These are phyloP conservation scores for Penicillium palitans DNA, from an alignment of 2,329 filamentous ascomycete species.

Conservation along the genomic window DNA sequence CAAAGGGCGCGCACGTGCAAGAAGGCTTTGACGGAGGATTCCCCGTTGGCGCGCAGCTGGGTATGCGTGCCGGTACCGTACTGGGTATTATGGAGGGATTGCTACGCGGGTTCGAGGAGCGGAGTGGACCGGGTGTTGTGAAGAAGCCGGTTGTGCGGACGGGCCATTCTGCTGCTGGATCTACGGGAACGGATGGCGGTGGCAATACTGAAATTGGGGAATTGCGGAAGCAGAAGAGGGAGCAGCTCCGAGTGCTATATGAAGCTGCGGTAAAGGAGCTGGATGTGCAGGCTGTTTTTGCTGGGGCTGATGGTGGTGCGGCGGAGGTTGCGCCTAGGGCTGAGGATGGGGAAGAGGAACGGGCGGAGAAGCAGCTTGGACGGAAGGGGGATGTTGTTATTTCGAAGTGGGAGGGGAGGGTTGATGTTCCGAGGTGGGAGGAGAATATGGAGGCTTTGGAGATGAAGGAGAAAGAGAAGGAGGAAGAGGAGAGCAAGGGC, in stretches of 20 bases:
- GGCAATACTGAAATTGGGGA: background rate
- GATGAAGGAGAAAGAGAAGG: constrained; percentile 26
- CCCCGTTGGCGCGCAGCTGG: constrained; percentile 76
- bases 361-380: constrained; percentile 31
- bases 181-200: background rate
- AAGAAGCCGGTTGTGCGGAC: constrained; percentile 28
- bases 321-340: constrained; percentile 6
- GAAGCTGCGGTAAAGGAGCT: constrained; percentile 59
- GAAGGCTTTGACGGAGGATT: constrained; percentile 91
- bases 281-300: constrained; percentile 63
- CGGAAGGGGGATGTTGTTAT: constrained; percentile 34
- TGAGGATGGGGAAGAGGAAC: constrained; percentile 18
- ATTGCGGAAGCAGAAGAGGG: constrained; percentile 41
- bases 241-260: constrained; percentile 36
- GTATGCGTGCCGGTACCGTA: constrained; percentile 70
- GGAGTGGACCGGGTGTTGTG: constrained; percentile 26
- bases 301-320: constrained; percentile 38
- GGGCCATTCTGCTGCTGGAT: constrained; percentile 10
- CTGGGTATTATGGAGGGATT: constrained; percentile 78
- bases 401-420: constrained; percentile 34
- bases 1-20: constrained; percentile 77
- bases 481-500: constrained; percentile 20
- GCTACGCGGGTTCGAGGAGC: constrained; percentile 37
- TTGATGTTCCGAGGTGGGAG: constrained; percentile 39
- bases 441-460: constrained; percentile 42